Conservation (phyloP, 495 filamentous ascomycete species). For the Penicillium lagena region DNA sequence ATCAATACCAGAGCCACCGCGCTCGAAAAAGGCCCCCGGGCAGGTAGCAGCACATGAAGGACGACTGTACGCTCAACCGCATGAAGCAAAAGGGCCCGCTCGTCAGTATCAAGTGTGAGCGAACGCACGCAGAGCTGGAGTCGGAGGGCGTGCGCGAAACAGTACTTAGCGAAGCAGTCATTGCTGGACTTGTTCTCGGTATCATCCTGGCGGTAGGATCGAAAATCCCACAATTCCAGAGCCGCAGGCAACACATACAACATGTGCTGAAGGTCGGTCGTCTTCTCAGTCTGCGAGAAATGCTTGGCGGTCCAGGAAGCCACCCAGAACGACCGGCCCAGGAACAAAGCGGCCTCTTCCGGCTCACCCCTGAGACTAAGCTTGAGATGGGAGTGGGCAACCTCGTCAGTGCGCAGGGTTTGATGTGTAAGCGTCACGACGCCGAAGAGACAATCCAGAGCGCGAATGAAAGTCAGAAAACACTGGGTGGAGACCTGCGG, state of each 20-base stretch:
- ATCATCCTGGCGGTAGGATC: constrained; percentile 33
- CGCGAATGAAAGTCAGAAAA: constrained; percentile 32
- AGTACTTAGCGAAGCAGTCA: constrained; percentile 32
- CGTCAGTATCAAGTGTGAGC: constrained; percentile 31
- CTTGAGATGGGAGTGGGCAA: constrained; percentile 46
- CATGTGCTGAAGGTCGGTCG: constrained; percentile 35
- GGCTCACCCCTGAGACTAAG: constrained; percentile 42
- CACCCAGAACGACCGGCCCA: constrained; percentile 34
- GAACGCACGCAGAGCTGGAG: constrained; percentile 29
- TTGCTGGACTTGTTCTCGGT: constrained; percentile 35
- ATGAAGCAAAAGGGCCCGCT: constrained; percentile 29
- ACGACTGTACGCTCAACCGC: constrained; percentile 57
- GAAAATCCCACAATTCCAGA: constrained; percentile 41
- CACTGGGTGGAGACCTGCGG: constrained; percentile 31
- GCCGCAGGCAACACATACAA: constrained; percentile 32
- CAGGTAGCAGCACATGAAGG: constrained; percentile 65
- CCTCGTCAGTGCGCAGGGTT: constrained; percentile 22
- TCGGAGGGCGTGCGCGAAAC: constrained; percentile 33
- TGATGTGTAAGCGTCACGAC: constrained; percentile 20
- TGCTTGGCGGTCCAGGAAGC: constrained; percentile 29
- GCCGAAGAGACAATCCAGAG: constrained; percentile 34
- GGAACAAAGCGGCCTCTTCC: constrained; percentile 38
- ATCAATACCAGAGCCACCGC: constrained; percentile 38
- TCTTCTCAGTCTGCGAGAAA: constrained; percentile 26
- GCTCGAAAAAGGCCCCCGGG: constrained; percentile 48